Base-by-base conservation (phyloP, 73 alveolate genomes). In the Paramecium tetraurelia region DNA sequence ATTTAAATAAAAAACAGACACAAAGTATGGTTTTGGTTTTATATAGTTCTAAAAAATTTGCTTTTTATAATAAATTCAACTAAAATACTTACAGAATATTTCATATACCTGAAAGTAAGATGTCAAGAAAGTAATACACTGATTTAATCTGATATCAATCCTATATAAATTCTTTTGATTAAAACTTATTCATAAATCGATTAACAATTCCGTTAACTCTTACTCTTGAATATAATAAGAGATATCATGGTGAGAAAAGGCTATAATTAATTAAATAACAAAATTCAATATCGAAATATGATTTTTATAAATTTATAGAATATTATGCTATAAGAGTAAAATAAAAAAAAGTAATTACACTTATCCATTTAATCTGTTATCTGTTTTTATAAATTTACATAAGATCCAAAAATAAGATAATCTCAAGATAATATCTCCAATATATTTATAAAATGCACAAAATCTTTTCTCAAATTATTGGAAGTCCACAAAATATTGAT, bases 111-210 rank as follows among this genome's bases (percentile, higher is more conserved):
- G n/a, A n/a, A n/a, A n/a, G n/a, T n/a, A n/a, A n/a, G n/a, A n/a
- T 35, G 41, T 35, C 5, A 3, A 35, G 89, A 58, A 29, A 85
- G 93, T 31, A 88, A 63, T 20, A 88, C 93, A 43, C 93, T 69
- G 50, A 88, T 58, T 70, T 69, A 68, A 88, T 88, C 89, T 11
- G 86, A 85, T 41, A 69, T 41, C 29, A 88, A 53, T 0, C 93
- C 93, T 50, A 59, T 88, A 70, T 88, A 88, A 41, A 88, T 70
- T n/a, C 94, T 90, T 29, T n/a, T 31, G 29, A 88, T 40, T 7
- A 63, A 70, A 31, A 70, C 94, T 71, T 88, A 14, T 21, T 63
- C 41, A 46, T 69, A 31, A 40, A 88, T 88, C 6, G 50, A 84
- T 50, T 88, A 40, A 22, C 18, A 18, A 70, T 88, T 9, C 44